Conservation (phyloP, 192 early-diverging fungal genomes). For the Linnemannia hyalina region DNA sequence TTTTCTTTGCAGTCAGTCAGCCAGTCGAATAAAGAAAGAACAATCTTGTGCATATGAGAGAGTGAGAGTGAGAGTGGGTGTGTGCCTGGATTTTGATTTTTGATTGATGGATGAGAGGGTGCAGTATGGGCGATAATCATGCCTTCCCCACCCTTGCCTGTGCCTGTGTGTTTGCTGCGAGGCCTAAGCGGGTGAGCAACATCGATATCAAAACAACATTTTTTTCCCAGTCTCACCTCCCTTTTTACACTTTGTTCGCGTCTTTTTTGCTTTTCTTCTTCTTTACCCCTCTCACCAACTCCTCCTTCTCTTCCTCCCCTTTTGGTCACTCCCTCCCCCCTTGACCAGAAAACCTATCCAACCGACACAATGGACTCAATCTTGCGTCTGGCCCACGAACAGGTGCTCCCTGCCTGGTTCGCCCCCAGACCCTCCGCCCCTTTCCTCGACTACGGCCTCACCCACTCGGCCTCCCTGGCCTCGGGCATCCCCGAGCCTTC, state of each 20-base stretch:
- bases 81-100: neutral
- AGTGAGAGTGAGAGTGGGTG: too few relatives aligned
- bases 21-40: neutral
- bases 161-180: neutral
- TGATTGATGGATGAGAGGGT: neutral
- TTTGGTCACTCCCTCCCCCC: neutral
- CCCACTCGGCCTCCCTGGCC: slow-evolving; percentile 31
- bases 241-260: neutral
- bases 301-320: neutral
- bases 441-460: slow-evolving; percentile 53
- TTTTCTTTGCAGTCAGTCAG: neutral
- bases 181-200: neutral
- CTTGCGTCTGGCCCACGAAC: slow-evolving; percentile 26
- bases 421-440: slow-evolving; percentile 28
- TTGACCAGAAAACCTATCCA: neutral
- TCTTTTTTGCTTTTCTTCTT: slow-evolving; percentile 1
- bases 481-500: slow-evolving; percentile 67
- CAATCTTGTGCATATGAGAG: too few relatives aligned
- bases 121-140: neutral
- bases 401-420: slow-evolving; percentile 45
- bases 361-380: slow-evolving; percentile 23
- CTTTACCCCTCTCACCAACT: neutral
- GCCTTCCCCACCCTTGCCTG: neutral
- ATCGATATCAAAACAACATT: neutral
- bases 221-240: neutral